Conservation (phyloP, 306 rosid genomes). For the Rosa chinensis region DNA sequence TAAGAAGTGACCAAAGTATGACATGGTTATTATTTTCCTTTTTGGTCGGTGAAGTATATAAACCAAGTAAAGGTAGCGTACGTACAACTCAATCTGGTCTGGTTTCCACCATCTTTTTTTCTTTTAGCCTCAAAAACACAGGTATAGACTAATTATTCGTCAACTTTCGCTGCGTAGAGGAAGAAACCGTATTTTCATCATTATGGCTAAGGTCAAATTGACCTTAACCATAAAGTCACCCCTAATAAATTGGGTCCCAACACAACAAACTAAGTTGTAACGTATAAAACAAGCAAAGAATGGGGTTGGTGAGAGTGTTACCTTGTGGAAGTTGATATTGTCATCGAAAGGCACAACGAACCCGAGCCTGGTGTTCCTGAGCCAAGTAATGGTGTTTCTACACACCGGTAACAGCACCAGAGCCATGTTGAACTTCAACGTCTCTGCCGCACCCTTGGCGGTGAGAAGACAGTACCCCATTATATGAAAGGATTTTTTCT, state of each 20-base stretch:
- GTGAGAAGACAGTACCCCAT: conserved; percentile 92
- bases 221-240: conserved; percentile 10
- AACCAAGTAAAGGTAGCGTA: not conserved
- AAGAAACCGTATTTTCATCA: not conserved
- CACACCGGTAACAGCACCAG: conserved; percentile 86
- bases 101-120: not conserved
- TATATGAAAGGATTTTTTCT: conserved; percentile 48
- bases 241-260: not conserved
- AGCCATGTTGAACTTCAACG: conserved; percentile 97
- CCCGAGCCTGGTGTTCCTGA: conserved; percentile 73
- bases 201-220: not conserved
- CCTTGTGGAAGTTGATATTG: conserved; percentile 99
- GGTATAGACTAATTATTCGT: not conserved
- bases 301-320: conserved; percentile 8
- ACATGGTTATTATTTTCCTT: not conserved
- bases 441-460: conserved; percentile 93
- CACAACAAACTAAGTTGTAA: not conserved
- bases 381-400: conserved; percentile 93
- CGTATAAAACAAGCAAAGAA: conserved; percentile 24
- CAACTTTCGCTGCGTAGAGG: conserved; percentile 20
- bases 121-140: not conserved
- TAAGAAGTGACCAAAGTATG: not conserved
- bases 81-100: not conserved
- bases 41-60: not conserved
- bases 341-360: conserved; percentile 81